phyloP scores from a whole-genome alignment of 805 yeast species.

The Metschnikowia lochheadii region DNA sequence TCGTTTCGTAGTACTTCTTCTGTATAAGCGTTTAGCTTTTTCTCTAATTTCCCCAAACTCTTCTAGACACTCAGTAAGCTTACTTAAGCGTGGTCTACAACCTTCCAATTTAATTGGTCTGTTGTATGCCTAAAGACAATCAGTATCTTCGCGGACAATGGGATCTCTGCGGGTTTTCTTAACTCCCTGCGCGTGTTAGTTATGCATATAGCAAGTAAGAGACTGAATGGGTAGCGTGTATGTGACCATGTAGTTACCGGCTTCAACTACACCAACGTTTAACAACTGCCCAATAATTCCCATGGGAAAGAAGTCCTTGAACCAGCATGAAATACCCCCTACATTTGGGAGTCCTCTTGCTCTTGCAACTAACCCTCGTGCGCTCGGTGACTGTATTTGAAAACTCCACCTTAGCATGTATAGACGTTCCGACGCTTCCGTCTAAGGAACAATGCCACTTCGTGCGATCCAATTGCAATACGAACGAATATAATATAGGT shows the following conservation, averaged over 20 bases:
- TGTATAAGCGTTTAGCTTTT: background rate
- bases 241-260: background rate
- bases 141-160: background rate
- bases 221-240: background rate
- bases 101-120: background rate
- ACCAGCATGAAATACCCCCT: background rate
- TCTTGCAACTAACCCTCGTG: background rate
- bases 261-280: background rate
- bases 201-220: background rate
- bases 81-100: background rate
- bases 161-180: background rate
- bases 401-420: constrained; percentile 10
- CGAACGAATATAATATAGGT: constrained; percentile 29
- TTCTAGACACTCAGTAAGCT: background rate
- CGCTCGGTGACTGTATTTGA: constrained; percentile 1
- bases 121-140: background rate
- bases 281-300: background rate
- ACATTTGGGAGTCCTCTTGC: background rate
- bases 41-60: too few species aligned
- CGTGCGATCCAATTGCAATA: constrained; percentile 30
- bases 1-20: constrained; percentile 1
- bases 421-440: constrained; percentile 10
- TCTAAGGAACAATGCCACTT: constrained; percentile 33
- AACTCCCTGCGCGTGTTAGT: background rate
- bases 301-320: background rate